Conservation (phyloP, 225 moss, liverwort and hornwort species). For the Marchantia polymorpha region DNA sequence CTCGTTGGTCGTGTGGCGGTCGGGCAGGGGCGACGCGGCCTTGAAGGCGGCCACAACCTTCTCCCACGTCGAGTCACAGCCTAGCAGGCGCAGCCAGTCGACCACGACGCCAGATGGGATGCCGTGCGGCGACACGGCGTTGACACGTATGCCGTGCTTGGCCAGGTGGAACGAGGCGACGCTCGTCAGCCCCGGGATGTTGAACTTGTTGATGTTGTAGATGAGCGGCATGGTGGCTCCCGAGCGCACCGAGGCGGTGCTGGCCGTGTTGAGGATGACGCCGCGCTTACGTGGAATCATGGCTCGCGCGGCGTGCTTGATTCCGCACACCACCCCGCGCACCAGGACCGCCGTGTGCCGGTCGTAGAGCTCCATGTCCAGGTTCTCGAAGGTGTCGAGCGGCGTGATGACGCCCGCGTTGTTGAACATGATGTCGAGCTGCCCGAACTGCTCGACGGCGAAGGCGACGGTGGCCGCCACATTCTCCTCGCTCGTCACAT, state of each 20-base stretch:
- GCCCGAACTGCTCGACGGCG: conserved; percentile 26
- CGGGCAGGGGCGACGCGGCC: neutral
- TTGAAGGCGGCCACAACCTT: neutral
- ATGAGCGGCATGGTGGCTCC: neutral
- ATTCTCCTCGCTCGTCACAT: conserved; percentile 16
- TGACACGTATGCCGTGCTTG: conserved; percentile 30
- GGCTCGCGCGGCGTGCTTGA: conserved; percentile 29
- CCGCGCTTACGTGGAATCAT: conserved; percentile 16
- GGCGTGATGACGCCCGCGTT: neutral
- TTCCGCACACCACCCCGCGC: conserved; percentile 11
- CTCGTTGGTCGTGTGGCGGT: neutral
- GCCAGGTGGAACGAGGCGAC: conserved; percentile 17
- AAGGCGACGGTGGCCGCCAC: conserved; percentile 16
- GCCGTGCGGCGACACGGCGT: neutral
- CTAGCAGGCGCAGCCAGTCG: neutral
- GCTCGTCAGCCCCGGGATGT: conserved; percentile 7
- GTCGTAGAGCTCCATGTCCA: conserved; percentile 21
- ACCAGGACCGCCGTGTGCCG: conserved; percentile 7
- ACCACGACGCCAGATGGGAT: neutral
- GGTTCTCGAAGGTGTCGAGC: neutral
- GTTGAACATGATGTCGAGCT: conserved; percentile 30
- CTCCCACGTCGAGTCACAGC: neutral
- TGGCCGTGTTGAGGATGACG: conserved; percentile 20
- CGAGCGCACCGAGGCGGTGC: neutral
- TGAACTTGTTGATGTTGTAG: conserved; percentile 20